These are phyloP conservation scores for Eucalyptus curtisii DNA, from an alignment of 345 rosid genomes.

Conservation along the genomic window DNA sequence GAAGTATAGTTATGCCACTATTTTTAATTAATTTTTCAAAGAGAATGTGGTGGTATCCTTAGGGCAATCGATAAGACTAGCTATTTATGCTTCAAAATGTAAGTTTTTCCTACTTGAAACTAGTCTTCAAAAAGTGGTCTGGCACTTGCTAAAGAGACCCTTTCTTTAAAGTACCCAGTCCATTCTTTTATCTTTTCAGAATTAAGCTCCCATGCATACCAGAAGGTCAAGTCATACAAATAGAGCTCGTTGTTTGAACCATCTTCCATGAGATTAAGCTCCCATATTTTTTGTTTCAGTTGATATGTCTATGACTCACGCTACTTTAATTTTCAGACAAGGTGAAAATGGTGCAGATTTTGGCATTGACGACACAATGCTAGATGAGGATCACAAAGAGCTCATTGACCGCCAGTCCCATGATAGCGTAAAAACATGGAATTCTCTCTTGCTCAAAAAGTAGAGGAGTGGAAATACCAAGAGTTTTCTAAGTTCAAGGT, in stretches of 20 bases:
- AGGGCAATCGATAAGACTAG: no score
- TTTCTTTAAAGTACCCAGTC: neutral
- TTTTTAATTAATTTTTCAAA: no score
- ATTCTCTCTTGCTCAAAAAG: no score
- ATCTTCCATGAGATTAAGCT: neutral
- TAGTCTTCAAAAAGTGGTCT: neutral
- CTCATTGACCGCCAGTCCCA: no score
- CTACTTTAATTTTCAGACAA: neutral
- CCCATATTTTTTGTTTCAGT: no score
- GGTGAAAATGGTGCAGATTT: neutral
- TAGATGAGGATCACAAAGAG: neutral
- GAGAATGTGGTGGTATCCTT: no score
- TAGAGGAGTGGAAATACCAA: no score
- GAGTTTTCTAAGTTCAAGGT: constrained; percentile 29
- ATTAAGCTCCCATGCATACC: neutral
- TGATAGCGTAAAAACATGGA: no score
- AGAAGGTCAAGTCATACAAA: neutral
- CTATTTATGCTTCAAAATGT: neutral
- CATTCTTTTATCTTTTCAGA: neutral
- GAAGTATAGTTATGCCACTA: neutral
- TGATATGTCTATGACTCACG: neutral
- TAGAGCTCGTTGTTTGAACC: neutral
- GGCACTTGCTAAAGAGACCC: neutral
- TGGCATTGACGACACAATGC: neutral
- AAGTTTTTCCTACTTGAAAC: neutral